Conservation (phyloP, 202 grass and related monocot genomes). For the Carex arenaria region DNA sequence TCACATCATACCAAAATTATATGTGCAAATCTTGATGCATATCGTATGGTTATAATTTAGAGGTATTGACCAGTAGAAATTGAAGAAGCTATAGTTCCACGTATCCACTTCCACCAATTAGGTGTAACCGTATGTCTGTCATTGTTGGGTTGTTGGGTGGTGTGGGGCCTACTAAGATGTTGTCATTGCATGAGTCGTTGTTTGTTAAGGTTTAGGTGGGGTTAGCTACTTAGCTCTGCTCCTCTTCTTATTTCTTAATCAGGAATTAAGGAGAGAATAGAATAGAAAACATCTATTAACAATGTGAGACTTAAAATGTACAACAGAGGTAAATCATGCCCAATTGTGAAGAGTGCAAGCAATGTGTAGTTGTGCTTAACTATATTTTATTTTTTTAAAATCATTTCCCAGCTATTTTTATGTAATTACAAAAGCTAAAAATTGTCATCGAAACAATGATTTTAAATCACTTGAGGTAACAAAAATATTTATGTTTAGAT, state of each 20-base stretch:
- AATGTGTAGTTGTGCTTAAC: not conserved
- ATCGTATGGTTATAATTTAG: too few relatives aligned
- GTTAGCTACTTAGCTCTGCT: not conserved
- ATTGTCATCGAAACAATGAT: too few relatives aligned
- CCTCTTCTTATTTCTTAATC: not conserved
- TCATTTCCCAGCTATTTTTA: too few relatives aligned
- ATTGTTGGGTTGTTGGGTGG: not conserved
- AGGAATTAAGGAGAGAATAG: not conserved
- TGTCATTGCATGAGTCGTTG: not conserved
- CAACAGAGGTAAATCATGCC: not conserved
- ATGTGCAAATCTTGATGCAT: too few relatives aligned
- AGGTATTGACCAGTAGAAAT: not conserved
- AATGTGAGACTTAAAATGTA: not conserved
- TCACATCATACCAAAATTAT: too few relatives aligned
- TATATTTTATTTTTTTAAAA: too few relatives aligned
- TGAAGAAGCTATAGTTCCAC: not conserved
- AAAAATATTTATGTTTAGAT: too few relatives aligned
- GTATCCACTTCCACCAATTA: too few relatives aligned
- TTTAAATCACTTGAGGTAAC: too few relatives aligned
- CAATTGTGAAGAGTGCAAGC: not conserved
- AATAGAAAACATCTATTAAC: not conserved
- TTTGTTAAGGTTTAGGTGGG: not conserved
- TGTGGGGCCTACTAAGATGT: not conserved
- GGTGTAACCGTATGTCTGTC: not conserved
- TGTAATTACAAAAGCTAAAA: not conserved